phyloP scores from a whole-genome alignment of 208 protist species.

The Trypanosoma mega region DNA sequence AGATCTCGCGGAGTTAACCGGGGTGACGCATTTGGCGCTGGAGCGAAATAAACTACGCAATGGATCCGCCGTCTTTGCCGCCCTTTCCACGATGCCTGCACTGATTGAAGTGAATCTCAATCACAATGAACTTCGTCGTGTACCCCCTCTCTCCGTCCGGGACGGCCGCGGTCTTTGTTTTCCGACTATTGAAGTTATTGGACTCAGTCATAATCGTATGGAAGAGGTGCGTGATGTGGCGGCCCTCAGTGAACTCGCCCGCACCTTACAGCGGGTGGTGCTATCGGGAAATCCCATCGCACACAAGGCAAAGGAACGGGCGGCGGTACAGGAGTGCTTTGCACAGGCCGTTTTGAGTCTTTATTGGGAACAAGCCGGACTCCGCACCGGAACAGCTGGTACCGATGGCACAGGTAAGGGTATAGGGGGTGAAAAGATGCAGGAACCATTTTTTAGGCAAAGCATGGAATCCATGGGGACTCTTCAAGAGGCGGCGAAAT shows the following conservation, averaged over 20 bases:
- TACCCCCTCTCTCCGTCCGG: slow-evolving; percentile 55
- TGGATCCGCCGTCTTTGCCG: slow-evolving; percentile 49
- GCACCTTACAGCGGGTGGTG: slow-evolving; percentile 60
- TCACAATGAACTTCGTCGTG: slow-evolving; percentile 58
- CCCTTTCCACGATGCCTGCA: slow-evolving; percentile 80
- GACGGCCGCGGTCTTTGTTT: slow-evolving; percentile 53
- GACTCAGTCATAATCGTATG: slow-evolving; percentile 64
- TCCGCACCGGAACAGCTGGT: not conserved
- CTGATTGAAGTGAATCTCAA: slow-evolving; percentile 84
- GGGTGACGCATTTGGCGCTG: slow-evolving; percentile 82
- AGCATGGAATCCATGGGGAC: too few species aligned
- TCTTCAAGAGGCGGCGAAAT: too few species aligned
- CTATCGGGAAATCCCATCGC: slow-evolving; percentile 62
- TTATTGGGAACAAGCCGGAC: slow-evolving; percentile 37
- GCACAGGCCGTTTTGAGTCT: slow-evolving; percentile 58
- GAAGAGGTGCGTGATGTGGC: slow-evolving; percentile 32
- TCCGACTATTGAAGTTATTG: slow-evolving; percentile 68
- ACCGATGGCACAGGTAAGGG: not conserved
- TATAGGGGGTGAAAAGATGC: too few species aligned
- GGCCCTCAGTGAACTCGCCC: slow-evolving; percentile 56
- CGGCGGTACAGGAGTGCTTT: slow-evolving; percentile 35
- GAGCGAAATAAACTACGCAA: slow-evolving; percentile 70
- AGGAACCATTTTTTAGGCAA: too few species aligned
- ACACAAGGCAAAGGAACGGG: slow-evolving; percentile 22
- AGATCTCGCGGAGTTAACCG: slow-evolving; percentile 68